Base-by-base conservation (phyloP, 441 rosid genomes). In the Euphorbia corollata region DNA sequence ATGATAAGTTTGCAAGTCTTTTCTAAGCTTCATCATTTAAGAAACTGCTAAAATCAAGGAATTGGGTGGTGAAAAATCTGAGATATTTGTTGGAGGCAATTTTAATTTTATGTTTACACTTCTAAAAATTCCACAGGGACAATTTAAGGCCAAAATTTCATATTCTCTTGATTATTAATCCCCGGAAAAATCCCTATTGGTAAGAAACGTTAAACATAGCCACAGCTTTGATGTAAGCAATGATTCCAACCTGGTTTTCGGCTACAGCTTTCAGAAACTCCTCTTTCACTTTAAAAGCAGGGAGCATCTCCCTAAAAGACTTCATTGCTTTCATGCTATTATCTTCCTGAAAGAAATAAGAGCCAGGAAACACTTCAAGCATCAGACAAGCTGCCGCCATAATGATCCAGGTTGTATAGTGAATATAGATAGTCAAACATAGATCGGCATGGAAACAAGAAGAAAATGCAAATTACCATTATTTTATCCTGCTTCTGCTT, bases 231-330 rank as follows among this genome's bases (percentile, higher is more conserved):
- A 69, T 57, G 68, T 65, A 22, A 20, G 45, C 32, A 45, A 18
- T 5, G 27, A 55, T 62, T 22, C 30, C 55, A 63, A 92, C 97
- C 97, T 93, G 97, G 81, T 87, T 89, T 74, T 83, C 77, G n/a
- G 79, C 75, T 73, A 90, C 90, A 75, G 95, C 83, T 75, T 86
- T 86, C 73, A 90, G 82, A 77, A 93, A 90, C 59, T 79, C 85
- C 19, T 76, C 76, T 82, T 73, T 93, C 84, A 81, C 73, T 85
- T 84, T 89, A 77, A 86, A 90, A 64, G 96, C 90, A 79, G 97
- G 98, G 55, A 93, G 90, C 73, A 82, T 86, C 71, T 86, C 85
- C 76, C 97, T 83, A 82, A 93, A 85, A 70, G 91, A 82, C 53
- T 58, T 80, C 84, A 90, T 84, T 73, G 79, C 82, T 80, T 82